A percentile compares a stretch with the other conserved stretches of the same genome.
These are phyloP conservation scores for Musa beccarii DNA, from an alignment of 176 grass and related monocot species.

Conservation along the genomic window DNA sequence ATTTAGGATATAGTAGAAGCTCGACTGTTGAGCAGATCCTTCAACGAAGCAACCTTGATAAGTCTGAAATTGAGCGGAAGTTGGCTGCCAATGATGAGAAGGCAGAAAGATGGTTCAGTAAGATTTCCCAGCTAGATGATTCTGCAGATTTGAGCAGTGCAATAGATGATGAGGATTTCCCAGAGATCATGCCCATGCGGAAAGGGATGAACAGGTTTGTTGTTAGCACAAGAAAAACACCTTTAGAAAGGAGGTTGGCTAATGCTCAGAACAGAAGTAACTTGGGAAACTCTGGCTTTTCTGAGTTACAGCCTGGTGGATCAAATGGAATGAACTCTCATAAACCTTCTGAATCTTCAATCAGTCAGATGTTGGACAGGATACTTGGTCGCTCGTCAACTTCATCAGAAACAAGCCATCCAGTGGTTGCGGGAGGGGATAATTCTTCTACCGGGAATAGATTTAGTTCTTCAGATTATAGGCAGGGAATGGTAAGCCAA, in stretches of 20 bases:
- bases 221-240: slow-evolving; percentile 56
- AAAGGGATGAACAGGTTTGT: slow-evolving; percentile 71
- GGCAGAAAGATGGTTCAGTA: slow-evolving; percentile 68
- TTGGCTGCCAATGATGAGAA: slow-evolving; percentile 58
- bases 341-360: slow-evolving; percentile 32
- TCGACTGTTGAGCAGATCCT: slow-evolving; percentile 53
- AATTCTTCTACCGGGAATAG: slow-evolving; percentile 19
- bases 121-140: slow-evolving; percentile 56
- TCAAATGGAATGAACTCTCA: slow-evolving; percentile 3
- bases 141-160: slow-evolving; percentile 50
- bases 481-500: slow-evolving; percentile 26
- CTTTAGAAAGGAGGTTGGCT: slow-evolving; percentile 48
- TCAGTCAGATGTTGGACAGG: slow-evolving; percentile 81
- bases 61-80: slow-evolving; percentile 59
- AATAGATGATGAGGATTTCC: slow-evolving; percentile 62
- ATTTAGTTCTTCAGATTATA: slow-evolving; percentile 1
- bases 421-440: slow-evolving; percentile 17
- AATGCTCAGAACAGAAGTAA: slow-evolving; percentile 34
- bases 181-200: slow-evolving; percentile 70
- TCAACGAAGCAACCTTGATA: slow-evolving; percentile 32
- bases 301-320: slow-evolving; percentile 3
- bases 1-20: slow-evolving; percentile 17
- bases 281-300: not conserved
- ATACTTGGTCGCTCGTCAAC: slow-evolving; percentile 54
- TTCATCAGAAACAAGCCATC: slow-evolving; percentile 17